Conservation (phyloP, 495 filamentous ascomycete species). For the Saxophila tyrrhenica region DNA sequence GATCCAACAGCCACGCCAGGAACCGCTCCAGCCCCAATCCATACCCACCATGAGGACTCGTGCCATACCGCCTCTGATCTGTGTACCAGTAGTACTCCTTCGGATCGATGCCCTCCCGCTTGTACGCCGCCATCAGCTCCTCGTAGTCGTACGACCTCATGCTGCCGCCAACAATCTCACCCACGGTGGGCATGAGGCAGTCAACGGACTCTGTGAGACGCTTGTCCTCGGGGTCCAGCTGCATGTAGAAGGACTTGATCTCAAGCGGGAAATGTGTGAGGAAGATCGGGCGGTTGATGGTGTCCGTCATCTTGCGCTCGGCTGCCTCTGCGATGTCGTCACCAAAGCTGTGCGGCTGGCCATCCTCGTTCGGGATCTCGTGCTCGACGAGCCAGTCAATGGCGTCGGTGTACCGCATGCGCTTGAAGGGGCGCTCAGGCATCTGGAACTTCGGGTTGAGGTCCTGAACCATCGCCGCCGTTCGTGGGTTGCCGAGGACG, state of each 20-base stretch:
- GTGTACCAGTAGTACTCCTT: constrained; percentile 98
- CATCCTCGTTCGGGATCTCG: constrained; percentile 86
- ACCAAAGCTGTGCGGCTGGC: constrained; percentile 77
- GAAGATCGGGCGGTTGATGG: constrained; percentile 89
- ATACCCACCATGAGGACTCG: constrained; percentile 88
- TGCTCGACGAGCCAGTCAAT: constrained; percentile 87
- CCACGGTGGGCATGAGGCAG: constrained; percentile 89
- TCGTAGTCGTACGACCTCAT: constrained; percentile 93
- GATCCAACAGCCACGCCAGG: constrained; percentile 88
- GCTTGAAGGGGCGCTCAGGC: constrained; percentile 76
- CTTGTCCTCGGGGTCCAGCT: constrained; percentile 67
- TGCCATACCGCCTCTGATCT: constrained; percentile 96
- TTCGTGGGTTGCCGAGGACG: constrained; percentile 58
- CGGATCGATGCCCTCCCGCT: constrained; percentile 72
- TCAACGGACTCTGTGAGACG: constrained; percentile 96
- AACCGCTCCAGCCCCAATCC: constrained; percentile 93
- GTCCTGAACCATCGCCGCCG: constrained; percentile 56
- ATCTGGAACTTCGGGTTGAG: constrained; percentile 83
- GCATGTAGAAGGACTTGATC: constrained; percentile 99
- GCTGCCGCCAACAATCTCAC: constrained; percentile 91
- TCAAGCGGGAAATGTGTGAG: constrained; percentile 92
- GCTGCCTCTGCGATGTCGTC: constrained; percentile 98
- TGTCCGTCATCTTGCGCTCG: constrained; percentile 93
- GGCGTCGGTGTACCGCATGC: constrained; percentile 91
- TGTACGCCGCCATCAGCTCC: constrained; percentile 83